phyloP scores from a whole-genome alignment of 2,329 filamentous ascomycete species.

The Nothophoma quercina region DNA sequence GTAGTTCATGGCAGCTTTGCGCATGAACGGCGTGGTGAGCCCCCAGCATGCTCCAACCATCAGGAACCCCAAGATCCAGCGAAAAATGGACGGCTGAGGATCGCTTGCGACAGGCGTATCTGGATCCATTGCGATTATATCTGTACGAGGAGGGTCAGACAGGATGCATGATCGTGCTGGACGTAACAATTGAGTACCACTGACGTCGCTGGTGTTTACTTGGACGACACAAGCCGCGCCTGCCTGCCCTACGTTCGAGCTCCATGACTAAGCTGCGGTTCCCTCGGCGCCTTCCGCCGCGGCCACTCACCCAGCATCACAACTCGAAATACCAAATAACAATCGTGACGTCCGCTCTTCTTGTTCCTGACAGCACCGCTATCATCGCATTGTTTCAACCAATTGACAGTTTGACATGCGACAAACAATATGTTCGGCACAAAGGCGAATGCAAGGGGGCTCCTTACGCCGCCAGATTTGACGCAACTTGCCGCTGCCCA shows the following conservation, averaged over 20 bases:
- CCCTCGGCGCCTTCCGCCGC: not conserved
- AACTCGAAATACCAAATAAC: constrained; percentile 7
- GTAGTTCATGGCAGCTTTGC: constrained; percentile 80
- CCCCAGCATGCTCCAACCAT: constrained; percentile 94
- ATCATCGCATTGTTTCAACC: constrained; percentile 1
- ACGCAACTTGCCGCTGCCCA: constrained; percentile 7
- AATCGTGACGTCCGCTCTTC: not conserved
- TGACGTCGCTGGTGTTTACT: constrained; percentile 4
- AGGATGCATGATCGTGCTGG: too few relatives aligned
- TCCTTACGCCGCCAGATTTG: constrained; percentile 5
- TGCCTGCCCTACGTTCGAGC: constrained; percentile 1
- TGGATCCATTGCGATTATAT: constrained; percentile 42
- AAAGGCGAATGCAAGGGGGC: constrained; percentile 11
- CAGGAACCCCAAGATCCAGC: constrained; percentile 88
- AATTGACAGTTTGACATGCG: not conserved
- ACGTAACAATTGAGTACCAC: not conserved
- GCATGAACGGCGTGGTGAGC: constrained; percentile 88
- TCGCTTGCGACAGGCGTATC: constrained; percentile 35
- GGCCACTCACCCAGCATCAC: too few relatives aligned
- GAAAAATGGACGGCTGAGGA: constrained; percentile 63
- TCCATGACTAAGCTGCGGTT: too few relatives aligned
- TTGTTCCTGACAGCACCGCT: not conserved
- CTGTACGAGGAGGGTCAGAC: not conserved
- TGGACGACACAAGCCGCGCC: not conserved
- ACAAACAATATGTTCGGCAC: not conserved